These are phyloP conservation scores for Marasmius fiardii DNA, from an alignment of 1,284 basidiomycete genomes.

Conservation along the genomic window DNA sequence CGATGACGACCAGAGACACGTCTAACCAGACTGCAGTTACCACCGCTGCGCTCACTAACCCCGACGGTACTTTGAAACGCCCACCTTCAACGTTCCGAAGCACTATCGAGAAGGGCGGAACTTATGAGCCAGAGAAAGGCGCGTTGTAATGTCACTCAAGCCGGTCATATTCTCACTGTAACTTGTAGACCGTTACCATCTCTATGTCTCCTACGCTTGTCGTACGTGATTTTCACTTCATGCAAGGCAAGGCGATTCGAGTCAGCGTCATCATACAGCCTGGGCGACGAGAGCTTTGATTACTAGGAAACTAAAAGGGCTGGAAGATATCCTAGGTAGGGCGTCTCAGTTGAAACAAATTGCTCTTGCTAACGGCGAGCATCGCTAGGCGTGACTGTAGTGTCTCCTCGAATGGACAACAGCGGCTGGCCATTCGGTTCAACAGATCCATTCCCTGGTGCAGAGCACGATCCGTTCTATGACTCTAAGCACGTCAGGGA, in stretches of 20 bases:
- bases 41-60: constrained; percentile 50
- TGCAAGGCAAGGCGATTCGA: not conserved
- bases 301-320: constrained; percentile 85
- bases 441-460: constrained; percentile 66
- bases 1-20: constrained; percentile 6
- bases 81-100: constrained; percentile 72
- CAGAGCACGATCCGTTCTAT: constrained; percentile 73
- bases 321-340: constrained; percentile 82
- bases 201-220: constrained; percentile 81
- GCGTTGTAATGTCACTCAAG: constrained; percentile 20
- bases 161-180: not conserved
- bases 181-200: constrained; percentile 75
- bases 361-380: not conserved
- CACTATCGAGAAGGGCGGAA: constrained; percentile 66
- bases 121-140: constrained; percentile 84
- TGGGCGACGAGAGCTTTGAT: constrained; percentile 96
- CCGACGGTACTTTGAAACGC: constrained; percentile 85
- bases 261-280: constrained; percentile 37
- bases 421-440: constrained; percentile 88
- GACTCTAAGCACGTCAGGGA: constrained; percentile 76
- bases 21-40: constrained; percentile 32
- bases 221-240: constrained; percentile 45
- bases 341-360: constrained; percentile 9
- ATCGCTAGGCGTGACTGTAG: constrained; percentile 65
- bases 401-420: constrained; percentile 84